These are phyloP conservation scores for Rhizopus sp. DNA, from an alignment of 371 early-diverging fungal species.

Conservation along the genomic window DNA sequence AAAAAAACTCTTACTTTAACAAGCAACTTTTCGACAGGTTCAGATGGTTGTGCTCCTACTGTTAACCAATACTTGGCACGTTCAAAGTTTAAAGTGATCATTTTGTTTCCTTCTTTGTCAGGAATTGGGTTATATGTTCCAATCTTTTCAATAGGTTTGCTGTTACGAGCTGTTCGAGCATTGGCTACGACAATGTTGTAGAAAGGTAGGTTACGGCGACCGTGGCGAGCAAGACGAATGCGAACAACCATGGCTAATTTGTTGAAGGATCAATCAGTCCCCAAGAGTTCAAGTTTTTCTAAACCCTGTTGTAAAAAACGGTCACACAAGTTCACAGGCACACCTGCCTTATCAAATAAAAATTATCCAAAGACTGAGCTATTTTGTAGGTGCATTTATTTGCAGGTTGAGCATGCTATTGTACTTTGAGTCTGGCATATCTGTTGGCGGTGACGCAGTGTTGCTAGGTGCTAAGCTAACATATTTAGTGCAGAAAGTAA, in stretches of 20 bases:
- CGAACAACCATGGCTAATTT: slow-evolving; percentile 49
- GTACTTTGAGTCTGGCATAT: too few relatives aligned
- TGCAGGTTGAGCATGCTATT: too few relatives aligned
- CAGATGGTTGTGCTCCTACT: slow-evolving; percentile 93
- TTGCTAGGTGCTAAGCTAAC: too few relatives aligned
- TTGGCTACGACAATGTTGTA: slow-evolving; percentile 94
- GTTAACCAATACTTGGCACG: slow-evolving; percentile 96
- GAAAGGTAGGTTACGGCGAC: slow-evolving; percentile 86
- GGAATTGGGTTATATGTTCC: slow-evolving; percentile 94
- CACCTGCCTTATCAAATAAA: too few relatives aligned
- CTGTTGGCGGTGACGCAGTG: too few relatives aligned
- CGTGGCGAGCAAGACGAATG: slow-evolving; percentile 90
- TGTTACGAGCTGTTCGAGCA: slow-evolving; percentile 78
- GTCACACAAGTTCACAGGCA: background rate
- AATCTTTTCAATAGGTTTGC: slow-evolving; percentile 88
- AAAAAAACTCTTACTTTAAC: slow-evolving; percentile 72
- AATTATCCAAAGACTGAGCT: too few relatives aligned
- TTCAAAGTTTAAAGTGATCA: slow-evolving; percentile 83
- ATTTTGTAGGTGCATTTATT: too few relatives aligned
- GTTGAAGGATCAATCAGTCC: background rate
- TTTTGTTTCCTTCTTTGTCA: slow-evolving; percentile 73
- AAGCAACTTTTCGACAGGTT: slow-evolving; percentile 84
- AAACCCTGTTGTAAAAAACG: background rate
- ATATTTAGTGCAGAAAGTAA: too few relatives aligned
- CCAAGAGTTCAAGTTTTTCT: background rate